Evolutionary conservation across 2,329 filamentous ascomycete genomes (phyloP), one percentile per base, ranked within the genome.

Genomic region (Scortechinia acanthostroma): DNA sequence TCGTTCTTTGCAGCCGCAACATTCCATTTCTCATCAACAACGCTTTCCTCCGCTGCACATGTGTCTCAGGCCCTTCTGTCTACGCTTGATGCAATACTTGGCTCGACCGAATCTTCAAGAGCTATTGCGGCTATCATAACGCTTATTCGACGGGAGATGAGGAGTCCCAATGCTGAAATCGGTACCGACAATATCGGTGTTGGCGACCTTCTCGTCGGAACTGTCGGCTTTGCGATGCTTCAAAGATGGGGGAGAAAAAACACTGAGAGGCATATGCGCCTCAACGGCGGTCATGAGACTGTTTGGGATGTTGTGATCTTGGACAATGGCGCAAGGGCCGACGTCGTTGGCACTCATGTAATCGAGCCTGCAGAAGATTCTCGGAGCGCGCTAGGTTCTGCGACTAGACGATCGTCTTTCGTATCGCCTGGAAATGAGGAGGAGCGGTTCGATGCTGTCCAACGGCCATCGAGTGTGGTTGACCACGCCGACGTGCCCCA

Each of bases 361-460:
- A 42, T 5, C 59, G 62, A 23, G 58, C 61, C 57, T 62, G 62
- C 4, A 57, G 62, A 49, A 50, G 52, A 45, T 58, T 68, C 50
- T 66, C 69, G 15, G 14, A 20, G 21, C 20, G n/a, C 40, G 33
- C 43, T 54, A 19, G 53, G 43, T 43, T 6, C 6, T 6, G 35
- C 14, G 35, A 13, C 35, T 19, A 19, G 17, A 10, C 10, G 17
- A 15, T 10, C 35, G 6, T 40, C 35, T 6, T 69, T 70, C 44
- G 52, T 66, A 43, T 58, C 60, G 40, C 58, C 64, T 4, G 58
- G 17, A 3, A 46, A 55, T 13, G 57, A 58, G 10, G 59, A 68
- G 37, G 60, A 61, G 20, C 45, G 49, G 3, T 65, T 69, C 43
- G 60, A 63, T 49, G 62, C 63, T 6, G 49, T 69, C 16, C 62